Evolutionary conservation across 2,329 filamentous ascomycete genomes (phyloP).

Genomic region (Botrytis deweyae): DNA sequence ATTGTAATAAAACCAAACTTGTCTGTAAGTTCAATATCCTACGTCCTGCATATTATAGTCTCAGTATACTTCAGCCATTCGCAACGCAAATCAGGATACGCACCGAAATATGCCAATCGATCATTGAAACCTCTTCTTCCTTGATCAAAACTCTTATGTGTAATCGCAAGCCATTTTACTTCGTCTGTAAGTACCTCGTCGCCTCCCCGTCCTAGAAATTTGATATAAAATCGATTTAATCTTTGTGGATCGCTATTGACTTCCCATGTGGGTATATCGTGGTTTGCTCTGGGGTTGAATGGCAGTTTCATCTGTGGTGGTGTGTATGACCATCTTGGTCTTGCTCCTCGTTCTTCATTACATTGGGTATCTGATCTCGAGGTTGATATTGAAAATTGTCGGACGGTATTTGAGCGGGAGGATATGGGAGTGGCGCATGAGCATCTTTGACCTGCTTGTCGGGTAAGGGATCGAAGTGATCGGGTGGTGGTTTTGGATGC

Average conservation of each 20-base stretch:
- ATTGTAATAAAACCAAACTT: slow-evolving; percentile 59
- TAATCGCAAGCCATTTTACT: slow-evolving; percentile 93
- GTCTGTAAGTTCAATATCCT: slow-evolving; percentile 59
- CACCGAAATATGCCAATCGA: slow-evolving; percentile 84
- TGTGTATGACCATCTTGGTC: slow-evolving; percentile 70
- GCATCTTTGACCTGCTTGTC: slow-evolving; percentile 33
- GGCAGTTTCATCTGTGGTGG: slow-evolving; percentile 68
- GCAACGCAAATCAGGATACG: slow-evolving; percentile 29
- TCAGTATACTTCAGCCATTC: slow-evolving; percentile 26
- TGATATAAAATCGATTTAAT: slow-evolving; percentile 75
- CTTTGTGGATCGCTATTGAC: slow-evolving; percentile 74
- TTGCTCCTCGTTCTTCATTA: slow-evolving; percentile 40
- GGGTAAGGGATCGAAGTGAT: slow-evolving; percentile 42
- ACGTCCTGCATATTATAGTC: slow-evolving; percentile 49
- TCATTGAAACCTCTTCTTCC: slow-evolving; percentile 94
- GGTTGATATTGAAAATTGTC: slow-evolving; percentile 34
- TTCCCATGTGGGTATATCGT: slow-evolving; percentile 52
- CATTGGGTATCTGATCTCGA: slow-evolving; percentile 36
- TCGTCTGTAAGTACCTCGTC: slow-evolving; percentile 79
- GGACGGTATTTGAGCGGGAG: slow-evolving; percentile 24
- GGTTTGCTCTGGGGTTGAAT: slow-evolving; percentile 53
- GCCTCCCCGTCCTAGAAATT: slow-evolving; percentile 71
- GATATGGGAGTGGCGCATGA: slow-evolving; percentile 30
- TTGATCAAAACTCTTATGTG: slow-evolving; percentile 98
- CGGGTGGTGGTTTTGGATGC: slow-evolving; percentile 48